Evolutionary conservation across 2,329 filamentous ascomycete species (phyloP).

Genomic region (Trichoderma sp.): DNA sequence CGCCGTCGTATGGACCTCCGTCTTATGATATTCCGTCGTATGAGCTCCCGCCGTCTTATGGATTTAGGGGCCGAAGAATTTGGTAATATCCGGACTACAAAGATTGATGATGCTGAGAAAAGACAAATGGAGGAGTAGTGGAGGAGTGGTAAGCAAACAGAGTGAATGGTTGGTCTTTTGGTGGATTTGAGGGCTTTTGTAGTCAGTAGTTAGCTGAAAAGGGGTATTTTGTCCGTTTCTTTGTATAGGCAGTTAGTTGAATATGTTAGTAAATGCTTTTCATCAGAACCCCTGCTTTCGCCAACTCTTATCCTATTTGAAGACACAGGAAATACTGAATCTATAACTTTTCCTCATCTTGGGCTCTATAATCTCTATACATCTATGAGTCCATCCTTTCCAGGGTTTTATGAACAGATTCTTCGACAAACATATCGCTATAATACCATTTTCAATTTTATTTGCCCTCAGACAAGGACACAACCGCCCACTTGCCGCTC

Average conservation of each 20-base stretch:
- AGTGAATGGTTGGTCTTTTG: background rate
- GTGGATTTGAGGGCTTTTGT: background rate
- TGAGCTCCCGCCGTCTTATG: constrained; percentile 20
- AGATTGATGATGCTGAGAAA: background rate
- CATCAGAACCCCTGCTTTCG: background rate
- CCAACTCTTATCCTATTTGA: background rate
- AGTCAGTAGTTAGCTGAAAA: background rate
- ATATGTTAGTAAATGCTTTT: background rate
- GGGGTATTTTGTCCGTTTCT: background rate
- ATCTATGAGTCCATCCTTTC: constrained; percentile 9
- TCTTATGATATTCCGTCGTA: constrained; percentile 31
- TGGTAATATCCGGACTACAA: background rate
- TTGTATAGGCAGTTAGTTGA: background rate
- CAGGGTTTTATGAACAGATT: background rate
- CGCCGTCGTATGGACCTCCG: constrained; percentile 26
- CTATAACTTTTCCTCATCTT: background rate
- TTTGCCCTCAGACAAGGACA: constrained; percentile 51
- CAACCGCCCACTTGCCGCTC: constrained; percentile 96
- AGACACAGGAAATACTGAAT: background rate
- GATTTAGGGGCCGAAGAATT: constrained; percentile 25
- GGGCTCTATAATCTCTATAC: background rate
- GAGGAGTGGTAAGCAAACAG: background rate
- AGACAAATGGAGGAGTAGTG: fast-evolving
- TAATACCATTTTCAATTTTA: constrained; percentile 29
- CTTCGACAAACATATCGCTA: background rate